Evolutionary conservation across 2,329 filamentous ascomycete species (phyloP).

Genomic region (Pestalotiopsis sp.): DNA sequence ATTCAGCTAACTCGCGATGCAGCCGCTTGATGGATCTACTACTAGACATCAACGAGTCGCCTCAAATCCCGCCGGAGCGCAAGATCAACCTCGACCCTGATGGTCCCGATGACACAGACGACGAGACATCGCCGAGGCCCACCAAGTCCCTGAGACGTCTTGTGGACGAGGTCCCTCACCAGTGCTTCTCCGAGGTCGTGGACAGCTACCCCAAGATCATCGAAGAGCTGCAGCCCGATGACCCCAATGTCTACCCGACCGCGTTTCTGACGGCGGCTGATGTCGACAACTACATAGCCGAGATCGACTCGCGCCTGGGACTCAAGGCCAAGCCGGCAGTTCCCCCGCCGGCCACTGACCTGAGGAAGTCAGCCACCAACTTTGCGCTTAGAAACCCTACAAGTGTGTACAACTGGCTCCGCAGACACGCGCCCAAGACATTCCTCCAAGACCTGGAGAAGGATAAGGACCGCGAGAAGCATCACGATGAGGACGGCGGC

Average conservation of each 20-base stretch:
- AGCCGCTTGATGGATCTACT: constrained; percentile 89
- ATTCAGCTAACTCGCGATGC: constrained; percentile 12
- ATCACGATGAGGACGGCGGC: constrained; percentile 34
- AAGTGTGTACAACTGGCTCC: constrained; percentile 94
- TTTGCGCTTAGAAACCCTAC: constrained; percentile 75
- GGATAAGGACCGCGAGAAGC: constrained; percentile 42
- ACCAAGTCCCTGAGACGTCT: constrained; percentile 54
- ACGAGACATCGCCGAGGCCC: constrained; percentile 42
- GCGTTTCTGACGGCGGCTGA: constrained; percentile 71
- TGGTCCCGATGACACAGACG: constrained; percentile 40
- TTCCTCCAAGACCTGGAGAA: constrained; percentile 77
- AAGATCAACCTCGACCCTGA: constrained; percentile 69
- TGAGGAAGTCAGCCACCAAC: constrained; percentile 38
- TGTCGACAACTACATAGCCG: constrained; percentile 73
- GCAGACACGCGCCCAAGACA: constrained; percentile 80
- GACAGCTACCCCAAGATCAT: constrained; percentile 64
- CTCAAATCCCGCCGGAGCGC: constrained; percentile 74
- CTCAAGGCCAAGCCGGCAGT: constrained; percentile 49
- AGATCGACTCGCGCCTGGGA: constrained; percentile 58
- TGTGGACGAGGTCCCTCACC: constrained; percentile 54
- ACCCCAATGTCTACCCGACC: constrained; percentile 59
- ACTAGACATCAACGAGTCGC: constrained; percentile 83
- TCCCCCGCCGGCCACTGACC: constrained; percentile 48
- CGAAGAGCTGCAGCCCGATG: constrained; percentile 50
- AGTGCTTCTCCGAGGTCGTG: constrained; percentile 54